These are phyloP conservation scores for Lolium rigidum DNA, from an alignment of 176 grass and related monocot genomes.

Conservation along the genomic window DNA sequence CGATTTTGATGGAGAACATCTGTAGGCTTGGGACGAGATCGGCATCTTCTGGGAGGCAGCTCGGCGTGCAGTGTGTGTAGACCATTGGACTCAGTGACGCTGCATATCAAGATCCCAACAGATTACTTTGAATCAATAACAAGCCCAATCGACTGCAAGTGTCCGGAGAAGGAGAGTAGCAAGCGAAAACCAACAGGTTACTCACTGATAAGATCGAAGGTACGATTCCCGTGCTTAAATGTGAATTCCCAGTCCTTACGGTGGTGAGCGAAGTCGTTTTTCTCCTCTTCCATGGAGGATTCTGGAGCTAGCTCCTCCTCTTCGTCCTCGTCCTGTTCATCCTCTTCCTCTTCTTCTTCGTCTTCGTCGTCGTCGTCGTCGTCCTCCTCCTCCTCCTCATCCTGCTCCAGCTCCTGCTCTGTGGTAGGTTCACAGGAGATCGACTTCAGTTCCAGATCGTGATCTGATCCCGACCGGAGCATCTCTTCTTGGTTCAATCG, in stretches of 20 bases:
- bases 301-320: conserved; percentile 1
- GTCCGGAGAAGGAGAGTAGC: background rate
- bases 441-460: too few species aligned
- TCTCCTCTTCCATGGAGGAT: background rate
- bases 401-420: background rate
- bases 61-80: conserved; percentile 2
- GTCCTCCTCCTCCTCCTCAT: background rate
- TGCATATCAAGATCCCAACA: background rate
- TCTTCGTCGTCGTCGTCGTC: too few species aligned
- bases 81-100: background rate
- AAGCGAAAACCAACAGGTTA: background rate
- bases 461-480: too few species aligned
- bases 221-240: background rate
- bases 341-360: too few species aligned
- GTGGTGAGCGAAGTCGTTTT: background rate
- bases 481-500: background rate
- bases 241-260: background rate
- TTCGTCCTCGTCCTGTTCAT: background rate
- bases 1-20: conserved; percentile 13
- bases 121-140: too few species aligned
- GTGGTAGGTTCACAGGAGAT: too few species aligned
- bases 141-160: background rate
- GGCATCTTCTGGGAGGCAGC: background rate
- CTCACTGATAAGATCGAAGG: background rate
- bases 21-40: background rate